phyloP scores from a whole-genome alignment of 768 basidiomycete genomes.

The Boletus sensibilis region DNA sequence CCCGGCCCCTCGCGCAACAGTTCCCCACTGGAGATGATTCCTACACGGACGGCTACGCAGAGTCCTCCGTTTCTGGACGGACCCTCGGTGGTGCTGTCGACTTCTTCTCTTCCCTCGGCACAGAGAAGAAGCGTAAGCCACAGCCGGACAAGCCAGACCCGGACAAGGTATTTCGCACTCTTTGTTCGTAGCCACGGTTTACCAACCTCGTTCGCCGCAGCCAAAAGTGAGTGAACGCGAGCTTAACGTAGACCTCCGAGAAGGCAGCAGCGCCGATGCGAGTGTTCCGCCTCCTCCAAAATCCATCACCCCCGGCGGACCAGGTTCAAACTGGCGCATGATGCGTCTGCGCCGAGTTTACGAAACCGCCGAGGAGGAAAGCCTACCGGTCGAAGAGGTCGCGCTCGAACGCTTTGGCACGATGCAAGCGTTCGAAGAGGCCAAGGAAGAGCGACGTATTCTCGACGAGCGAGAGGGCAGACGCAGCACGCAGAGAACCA shows the following conservation, averaged over 20 bases:
- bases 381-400: constrained; percentile 66
- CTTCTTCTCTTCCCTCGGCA: constrained; percentile 88
- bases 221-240: constrained; percentile 60
- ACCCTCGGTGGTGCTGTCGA: constrained; percentile 64
- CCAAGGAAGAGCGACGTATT: constrained; percentile 79
- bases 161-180: constrained; percentile 54
- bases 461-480: constrained; percentile 79
- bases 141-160: constrained; percentile 60
- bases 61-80: constrained; percentile 43
- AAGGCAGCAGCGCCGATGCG: constrained; percentile 41
- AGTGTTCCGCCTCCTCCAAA: constrained; percentile 43
- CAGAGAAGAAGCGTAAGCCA: constrained; percentile 69
- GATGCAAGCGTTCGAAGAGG: constrained; percentile 84
- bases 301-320: constrained; percentile 73
- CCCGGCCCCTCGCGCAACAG: constrained; percentile 32
- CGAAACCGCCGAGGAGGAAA: constrained; percentile 88
- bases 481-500: constrained; percentile 39
- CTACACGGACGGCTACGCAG: constrained; percentile 67
- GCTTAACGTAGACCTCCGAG: constrained; percentile 56
- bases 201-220: constrained; percentile 36
- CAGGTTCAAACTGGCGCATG: constrained; percentile 97
- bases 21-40: constrained; percentile 43
- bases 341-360: constrained; percentile 89
- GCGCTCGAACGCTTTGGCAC: constrained; percentile 88
- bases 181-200: background rate